phyloP scores from a whole-genome alignment of 495 filamentous ascomycete species.

The Schizothecium vesticola region DNA sequence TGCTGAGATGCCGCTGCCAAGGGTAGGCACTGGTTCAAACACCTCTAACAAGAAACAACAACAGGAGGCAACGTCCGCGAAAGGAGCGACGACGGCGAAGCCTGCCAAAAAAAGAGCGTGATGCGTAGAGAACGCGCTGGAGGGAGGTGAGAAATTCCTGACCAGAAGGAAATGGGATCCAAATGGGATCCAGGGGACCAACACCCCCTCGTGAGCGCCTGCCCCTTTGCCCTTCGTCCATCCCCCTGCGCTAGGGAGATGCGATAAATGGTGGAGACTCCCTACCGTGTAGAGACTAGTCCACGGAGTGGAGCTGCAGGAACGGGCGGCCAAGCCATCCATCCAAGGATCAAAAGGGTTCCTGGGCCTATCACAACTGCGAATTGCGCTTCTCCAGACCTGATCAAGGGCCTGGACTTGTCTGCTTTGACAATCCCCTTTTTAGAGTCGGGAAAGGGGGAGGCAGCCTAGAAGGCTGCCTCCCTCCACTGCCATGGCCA shows the following conservation, averaged over 20 bases:
- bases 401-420: background rate
- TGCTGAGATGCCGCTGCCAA: no score
- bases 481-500: background rate
- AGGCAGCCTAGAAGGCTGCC: background rate
- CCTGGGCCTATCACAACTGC: background rate
- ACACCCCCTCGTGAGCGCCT: background rate
- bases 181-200: background rate
- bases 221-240: background rate
- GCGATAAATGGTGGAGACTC: background rate
- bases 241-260: background rate
- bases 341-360: background rate
- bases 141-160: background rate
- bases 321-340: background rate
- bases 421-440: background rate
- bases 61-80: background rate
- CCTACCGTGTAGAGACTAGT: no score
- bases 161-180: background rate
- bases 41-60: background rate
- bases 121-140: background rate
- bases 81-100: background rate
- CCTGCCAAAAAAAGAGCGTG: background rate
- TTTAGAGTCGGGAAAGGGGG: background rate
- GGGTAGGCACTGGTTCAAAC: background rate
- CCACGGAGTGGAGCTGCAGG: no score
- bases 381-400: background rate